A percentile compares a stretch with the other conserved stretches of the same genome.
These are phyloP conservation scores for Noccaea caerulescens DNA, from an alignment of 345 rosid genomes.

Conservation along the genomic window DNA sequence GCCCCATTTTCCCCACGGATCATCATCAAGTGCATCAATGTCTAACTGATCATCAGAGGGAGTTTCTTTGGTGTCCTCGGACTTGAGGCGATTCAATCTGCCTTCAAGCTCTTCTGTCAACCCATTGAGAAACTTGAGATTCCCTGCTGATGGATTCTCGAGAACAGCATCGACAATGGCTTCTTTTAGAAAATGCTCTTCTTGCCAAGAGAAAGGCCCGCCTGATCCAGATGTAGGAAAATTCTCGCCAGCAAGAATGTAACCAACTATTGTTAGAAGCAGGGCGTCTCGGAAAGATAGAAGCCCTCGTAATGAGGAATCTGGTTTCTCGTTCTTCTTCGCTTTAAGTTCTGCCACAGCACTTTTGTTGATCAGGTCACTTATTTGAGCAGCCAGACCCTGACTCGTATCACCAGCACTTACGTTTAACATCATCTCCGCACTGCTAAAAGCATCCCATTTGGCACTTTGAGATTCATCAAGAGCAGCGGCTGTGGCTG, in stretches of 20 bases:
- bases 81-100: constrained; percentile 51
- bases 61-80: constrained; percentile 51
- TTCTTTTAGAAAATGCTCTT: constrained; percentile 90
- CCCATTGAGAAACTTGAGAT: constrained; percentile 75
- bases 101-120: constrained; percentile 73
- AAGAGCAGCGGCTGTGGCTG: constrained; percentile 67
- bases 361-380: constrained; percentile 82
- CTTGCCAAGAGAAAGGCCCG: constrained; percentile 98
- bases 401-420: constrained; percentile 95
- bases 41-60: constrained; percentile 52
- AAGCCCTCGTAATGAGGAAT: constrained; percentile 54
- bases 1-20: constrained; percentile 98
- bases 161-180: constrained; percentile 77
- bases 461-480: constrained; percentile 67
- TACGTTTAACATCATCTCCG: constrained; percentile 82
- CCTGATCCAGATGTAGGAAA: constrained; percentile 91
- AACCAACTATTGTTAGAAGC: constrained; percentile 76
- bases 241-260: constrained; percentile 91
- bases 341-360: constrained; percentile 54
- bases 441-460: constrained; percentile 91
- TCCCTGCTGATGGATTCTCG: constrained; percentile 69
- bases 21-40: constrained; percentile 90
- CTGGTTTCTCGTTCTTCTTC: constrained; percentile 50
- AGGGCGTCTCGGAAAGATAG: constrained; percentile 76
- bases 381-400: constrained; percentile 90